phyloP scores from a whole-genome alignment of 2,329 filamentous ascomycete species.

The Fusarium redolens region DNA sequence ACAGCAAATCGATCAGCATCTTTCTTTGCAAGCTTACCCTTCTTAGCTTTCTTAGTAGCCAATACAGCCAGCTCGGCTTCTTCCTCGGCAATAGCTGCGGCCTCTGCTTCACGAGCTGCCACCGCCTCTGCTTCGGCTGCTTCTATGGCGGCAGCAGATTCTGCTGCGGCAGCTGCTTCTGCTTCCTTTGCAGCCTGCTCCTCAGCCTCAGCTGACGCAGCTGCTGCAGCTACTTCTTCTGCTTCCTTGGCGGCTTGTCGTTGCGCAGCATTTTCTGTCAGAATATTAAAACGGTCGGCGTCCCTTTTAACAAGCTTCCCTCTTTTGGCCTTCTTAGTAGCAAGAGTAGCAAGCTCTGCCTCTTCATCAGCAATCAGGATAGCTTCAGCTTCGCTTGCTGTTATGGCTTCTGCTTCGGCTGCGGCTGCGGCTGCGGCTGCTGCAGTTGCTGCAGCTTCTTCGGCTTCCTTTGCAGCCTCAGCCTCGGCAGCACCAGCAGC shows the following conservation, averaged over 20 bases:
- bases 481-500: conserved; percentile 40
- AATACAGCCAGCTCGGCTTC: conserved; percentile 30
- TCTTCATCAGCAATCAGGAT: conserved; percentile 34
- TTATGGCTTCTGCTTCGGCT: conserved; percentile 24
- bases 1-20: conserved; percentile 31
- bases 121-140: conserved; percentile 29
- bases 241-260: conserved; percentile 37
- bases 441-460: conserved; percentile 31
- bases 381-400: conserved; percentile 32
- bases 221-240: conserved; percentile 40
- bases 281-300: conserved; percentile 35
- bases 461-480: conserved; percentile 11
- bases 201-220: conserved; percentile 20
- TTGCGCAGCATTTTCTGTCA: conserved; percentile 38
- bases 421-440: conserved; percentile 30
- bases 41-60: conserved; percentile 31
- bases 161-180: conserved; percentile 40
- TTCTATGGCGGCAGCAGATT: conserved; percentile 1
- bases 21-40: conserved; percentile 29
- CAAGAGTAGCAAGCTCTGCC: conserved; percentile 36
- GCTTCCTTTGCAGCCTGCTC: conserved; percentile 41
- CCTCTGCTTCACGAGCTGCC: conserved; percentile 29
- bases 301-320: conserved; percentile 41
- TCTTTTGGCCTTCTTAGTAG: conserved; percentile 38
- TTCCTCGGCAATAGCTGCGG: conserved; percentile 24